Base-by-base conservation (phyloP, 2,329 filamentous ascomycete genomes). In the Metarhizium rileyi region DNA sequence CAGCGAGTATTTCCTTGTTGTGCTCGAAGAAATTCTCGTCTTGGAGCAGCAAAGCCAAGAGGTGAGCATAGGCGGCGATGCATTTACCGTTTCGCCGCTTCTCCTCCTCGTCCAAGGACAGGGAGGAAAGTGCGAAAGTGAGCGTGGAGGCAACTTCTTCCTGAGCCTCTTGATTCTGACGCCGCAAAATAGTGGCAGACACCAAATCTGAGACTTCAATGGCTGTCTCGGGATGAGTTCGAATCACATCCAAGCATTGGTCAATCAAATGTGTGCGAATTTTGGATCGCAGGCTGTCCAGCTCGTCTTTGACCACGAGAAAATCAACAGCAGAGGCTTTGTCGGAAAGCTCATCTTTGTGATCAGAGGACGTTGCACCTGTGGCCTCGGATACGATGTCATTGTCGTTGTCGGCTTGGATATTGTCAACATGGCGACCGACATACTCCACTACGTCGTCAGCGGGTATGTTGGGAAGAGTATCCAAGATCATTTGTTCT, bases 141-240 rank as follows among this genome's bases (percentile, higher is more conserved):
- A 98, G 72, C 0, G 90, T 94, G 46, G 84, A 80, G 16, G 87
- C 90, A 56, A 95, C 85, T 49, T 93, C 87, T 53, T 81, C 80
- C 38, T 84, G 68, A 61, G 76, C 61, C 49, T 77, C 72, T 66
- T 78, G 60, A 66, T 76, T 57, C 66, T 76, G 55, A 66, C 80
- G 63, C 78, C 82, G 61, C 62, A 78, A 56, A 70, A 84, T 79
- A 23, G 89, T 84, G 3, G 84, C 83, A 35, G 79, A 79, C 49
- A 98, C 90, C 20, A 98, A 74, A 59, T 96, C 90, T 0, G 90
- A 81, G 44, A 98, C 75, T 61, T 97, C 91, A 58, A 96, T 93
- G 0, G 93, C 94, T 10, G 91, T 83, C 57, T 87, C 83, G 14
- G 90, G 84, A 58, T 97, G 90, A 35, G 85, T 84, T 63, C 91